phyloP scores from a whole-genome alignment of 495 filamentous ascomycete species.

The Neurospora tetraspora region DNA sequence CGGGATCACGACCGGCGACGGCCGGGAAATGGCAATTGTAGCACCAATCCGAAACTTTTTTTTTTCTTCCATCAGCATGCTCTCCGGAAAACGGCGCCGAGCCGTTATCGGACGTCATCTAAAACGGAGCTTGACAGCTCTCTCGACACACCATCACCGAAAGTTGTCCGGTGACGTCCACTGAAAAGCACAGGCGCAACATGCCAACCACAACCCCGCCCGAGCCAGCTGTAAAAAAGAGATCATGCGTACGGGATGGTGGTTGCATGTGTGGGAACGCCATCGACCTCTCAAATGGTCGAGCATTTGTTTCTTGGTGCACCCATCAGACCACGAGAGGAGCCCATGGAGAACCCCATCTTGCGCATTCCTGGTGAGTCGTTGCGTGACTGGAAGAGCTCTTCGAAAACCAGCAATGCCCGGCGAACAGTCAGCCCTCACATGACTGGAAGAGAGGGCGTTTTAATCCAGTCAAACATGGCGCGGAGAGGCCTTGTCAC shows the following conservation, averaged over 20 bases:
- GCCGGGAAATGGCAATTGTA: neutral
- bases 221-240: slow-evolving; percentile 13
- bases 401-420: neutral
- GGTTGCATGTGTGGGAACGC: slow-evolving; percentile 13
- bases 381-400: neutral
- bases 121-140: neutral
- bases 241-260: slow-evolving; percentile 14
- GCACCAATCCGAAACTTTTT: neutral
- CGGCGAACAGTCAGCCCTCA: neutral
- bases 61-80: neutral
- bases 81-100: neutral
- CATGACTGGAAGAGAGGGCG: neutral
- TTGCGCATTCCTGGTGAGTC: neutral
- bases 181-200: neutral
- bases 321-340: neutral
- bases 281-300: neutral
- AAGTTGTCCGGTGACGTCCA: neutral
- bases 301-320: neutral
- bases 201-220: slow-evolving; percentile 11
- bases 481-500: neutral
- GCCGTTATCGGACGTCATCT: neutral
- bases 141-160: neutral
- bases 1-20: neutral
- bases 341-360: neutral
- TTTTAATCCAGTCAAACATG: neutral